phyloP scores from a whole-genome alignment of 23 red algal genomes.

The Agarophyton chilense region DNA sequence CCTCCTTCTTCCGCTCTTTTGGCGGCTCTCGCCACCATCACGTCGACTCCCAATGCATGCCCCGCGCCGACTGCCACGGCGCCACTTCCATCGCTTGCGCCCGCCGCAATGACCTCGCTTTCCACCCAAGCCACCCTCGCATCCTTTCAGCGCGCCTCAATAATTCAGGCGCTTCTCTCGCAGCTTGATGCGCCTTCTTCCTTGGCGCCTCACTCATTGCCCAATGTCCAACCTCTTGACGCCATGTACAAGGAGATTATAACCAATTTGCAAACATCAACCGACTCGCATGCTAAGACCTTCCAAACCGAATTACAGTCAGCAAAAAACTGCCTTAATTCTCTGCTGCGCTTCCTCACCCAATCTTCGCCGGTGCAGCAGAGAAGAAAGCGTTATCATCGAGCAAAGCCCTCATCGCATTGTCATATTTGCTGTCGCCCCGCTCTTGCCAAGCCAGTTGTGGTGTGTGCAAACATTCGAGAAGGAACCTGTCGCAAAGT shows the following conservation, averaged over 20 bases:
- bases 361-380: neutral
- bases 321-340: neutral
- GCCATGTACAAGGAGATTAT: constrained; percentile 20
- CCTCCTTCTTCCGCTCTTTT: neutral
- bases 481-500: constrained; percentile 67
- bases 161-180: neutral
- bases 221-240: neutral
- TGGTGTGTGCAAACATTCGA: constrained; percentile 64
- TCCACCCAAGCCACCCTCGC: neutral
- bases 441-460: constrained; percentile 3
- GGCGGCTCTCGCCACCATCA: constrained; percentile 16
- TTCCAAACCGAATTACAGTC: neutral
- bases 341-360: neutral
- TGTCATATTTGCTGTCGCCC: constrained; percentile 65
- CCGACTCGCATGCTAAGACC: neutral
- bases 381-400: constrained; percentile 31
- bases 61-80: neutral
- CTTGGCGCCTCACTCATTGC: neutral
- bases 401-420: constrained; percentile 37
- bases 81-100: neutral
- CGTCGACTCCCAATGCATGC: constrained; percentile 1
- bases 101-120: neutral
- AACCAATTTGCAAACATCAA: constrained; percentile 1
- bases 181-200: neutral
- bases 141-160: neutral